phyloP scores from a whole-genome alignment of 2,329 filamentous ascomycete genomes.

The Xylariaceae sp. region DNA sequence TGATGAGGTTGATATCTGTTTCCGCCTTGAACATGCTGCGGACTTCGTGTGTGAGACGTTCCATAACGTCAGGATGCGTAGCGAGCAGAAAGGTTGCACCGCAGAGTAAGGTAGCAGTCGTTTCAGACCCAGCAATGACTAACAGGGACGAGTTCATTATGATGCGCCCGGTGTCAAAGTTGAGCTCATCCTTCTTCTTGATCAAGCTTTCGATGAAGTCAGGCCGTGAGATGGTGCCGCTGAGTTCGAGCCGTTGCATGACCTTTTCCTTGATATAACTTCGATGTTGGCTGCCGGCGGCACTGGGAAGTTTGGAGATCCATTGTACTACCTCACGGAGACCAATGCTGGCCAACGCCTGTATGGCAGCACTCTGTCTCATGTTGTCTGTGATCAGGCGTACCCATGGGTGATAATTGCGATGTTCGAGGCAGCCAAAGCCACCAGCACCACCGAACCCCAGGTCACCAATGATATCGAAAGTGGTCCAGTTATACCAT shows the following conservation, averaged over 20 bases:
- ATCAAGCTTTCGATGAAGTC: conserved; percentile 31
- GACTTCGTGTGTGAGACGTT: conserved; percentile 35
- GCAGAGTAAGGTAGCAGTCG: conserved; percentile 42
- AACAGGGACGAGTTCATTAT: conserved; percentile 22
- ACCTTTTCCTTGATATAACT: conserved; percentile 19
- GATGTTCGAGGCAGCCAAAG: conserved; percentile 33
- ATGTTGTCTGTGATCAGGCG: conserved; percentile 26
- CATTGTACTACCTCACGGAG: conserved; percentile 1
- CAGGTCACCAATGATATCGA: conserved; percentile 43
- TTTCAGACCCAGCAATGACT: conserved; percentile 46
- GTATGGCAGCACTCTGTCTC: conserved; percentile 13
- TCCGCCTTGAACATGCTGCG: conserved; percentile 32
- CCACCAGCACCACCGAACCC: conserved; percentile 37
- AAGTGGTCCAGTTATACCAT: conserved; percentile 37
- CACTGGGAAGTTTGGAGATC: neutral
- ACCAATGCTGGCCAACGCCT: conserved; percentile 10
- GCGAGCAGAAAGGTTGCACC: conserved; percentile 37
- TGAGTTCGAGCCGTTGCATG: conserved; percentile 21
- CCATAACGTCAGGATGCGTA: conserved; percentile 28
- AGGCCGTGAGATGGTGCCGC: conserved; percentile 13
- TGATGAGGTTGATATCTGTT: conserved; percentile 35
- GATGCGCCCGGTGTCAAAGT: neutral
- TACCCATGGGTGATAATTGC: conserved; percentile 32
- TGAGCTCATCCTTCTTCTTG: conserved; percentile 10
- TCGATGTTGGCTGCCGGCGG: conserved; percentile 11